These are phyloP conservation scores for Diaporthe sp. DNA, from an alignment of 2,329 filamentous ascomycete species.

Conservation along the genomic window DNA sequence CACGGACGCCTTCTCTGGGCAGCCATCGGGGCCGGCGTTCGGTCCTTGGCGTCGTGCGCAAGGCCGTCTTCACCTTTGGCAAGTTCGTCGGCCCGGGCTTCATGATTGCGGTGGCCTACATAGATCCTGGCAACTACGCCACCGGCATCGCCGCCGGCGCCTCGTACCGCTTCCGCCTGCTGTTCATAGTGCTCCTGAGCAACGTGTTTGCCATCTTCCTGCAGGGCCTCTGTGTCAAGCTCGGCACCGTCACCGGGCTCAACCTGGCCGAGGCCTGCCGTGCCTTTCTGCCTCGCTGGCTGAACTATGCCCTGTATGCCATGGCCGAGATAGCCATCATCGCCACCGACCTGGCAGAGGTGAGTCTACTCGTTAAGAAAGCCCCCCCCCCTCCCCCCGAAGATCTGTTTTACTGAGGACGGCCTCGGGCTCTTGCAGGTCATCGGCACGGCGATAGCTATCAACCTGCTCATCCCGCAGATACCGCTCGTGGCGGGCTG, in stretches of 20 bases:
- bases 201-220: constrained; percentile 80
- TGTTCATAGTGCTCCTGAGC: constrained; percentile 77
- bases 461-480: constrained; percentile 74
- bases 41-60: constrained; percentile 41
- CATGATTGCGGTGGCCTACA: constrained; percentile 72
- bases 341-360: constrained; percentile 79
- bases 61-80: constrained; percentile 60
- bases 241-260: constrained; percentile 77
- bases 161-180: constrained; percentile 72
- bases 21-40: constrained; percentile 26
- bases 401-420: constrained; percentile 32
- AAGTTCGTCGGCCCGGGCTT: constrained; percentile 77
- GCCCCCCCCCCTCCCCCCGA: not conserved
- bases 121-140: constrained; percentile 77
- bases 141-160: constrained; percentile 79
- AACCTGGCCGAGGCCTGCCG: constrained; percentile 77
- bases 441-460: constrained; percentile 78
- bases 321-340: constrained; percentile 78
- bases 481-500: constrained; percentile 78
- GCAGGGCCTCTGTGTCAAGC: constrained; percentile 76
- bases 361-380: constrained; percentile 46
- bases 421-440: constrained; percentile 56
- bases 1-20: not conserved
- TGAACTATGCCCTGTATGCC: constrained; percentile 72
- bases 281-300: constrained; percentile 74